Evolutionary conservation across 2,329 filamentous ascomycete species (phyloP), one percentile per base, ranked within the genome.

Genomic region (Fusarium verrucosum): DNA sequence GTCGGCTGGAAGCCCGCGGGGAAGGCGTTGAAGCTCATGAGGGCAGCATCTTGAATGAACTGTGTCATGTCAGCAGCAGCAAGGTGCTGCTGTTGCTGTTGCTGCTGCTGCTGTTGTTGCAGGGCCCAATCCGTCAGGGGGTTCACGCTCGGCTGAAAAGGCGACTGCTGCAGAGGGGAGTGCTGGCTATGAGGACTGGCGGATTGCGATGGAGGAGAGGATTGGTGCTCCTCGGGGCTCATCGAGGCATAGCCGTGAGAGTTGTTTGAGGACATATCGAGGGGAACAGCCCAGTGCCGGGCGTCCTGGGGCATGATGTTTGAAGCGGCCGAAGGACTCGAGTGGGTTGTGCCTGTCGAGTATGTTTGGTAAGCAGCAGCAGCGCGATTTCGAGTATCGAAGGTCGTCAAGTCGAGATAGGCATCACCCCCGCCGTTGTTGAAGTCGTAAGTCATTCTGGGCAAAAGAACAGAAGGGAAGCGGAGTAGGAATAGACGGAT

Each of bases 71-170:
- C 83, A 66, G 81, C 70, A 26, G 78, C 73, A 54, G 81, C 73
- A 10, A 80, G 76, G 30, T 72, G 74, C 36, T 72, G 75, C 47
- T 74, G 73, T 7, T 75, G 72, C 23, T 69, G 73, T 41, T 75
- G 73, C 3, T 75, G 72, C 19, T 70, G 73, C 41, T 75, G 83
- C 46, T 83, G 82, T 64, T 85, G 83, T 52, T 85, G 82, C 47
- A 89, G 81, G 20, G 86, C 82, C 86, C 87, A 89, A 76, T 89
- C 85, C 42, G 85, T 84, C 64, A 89, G 74, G 14, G 82, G 78
- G 70, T 85, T 85, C 51, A 79, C 76, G 38, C 81, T 74, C 43
- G 80, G 76, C 70, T 83, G 82, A 72, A 82, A 86, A 5, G 85
- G 84, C 65, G 85, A 87, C 28, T 83, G 82, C 57, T 85, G 82